Conservation (phyloP, 2,329 filamentous ascomycete genomes). For the Aspergillus quadricinctus region DNA sequence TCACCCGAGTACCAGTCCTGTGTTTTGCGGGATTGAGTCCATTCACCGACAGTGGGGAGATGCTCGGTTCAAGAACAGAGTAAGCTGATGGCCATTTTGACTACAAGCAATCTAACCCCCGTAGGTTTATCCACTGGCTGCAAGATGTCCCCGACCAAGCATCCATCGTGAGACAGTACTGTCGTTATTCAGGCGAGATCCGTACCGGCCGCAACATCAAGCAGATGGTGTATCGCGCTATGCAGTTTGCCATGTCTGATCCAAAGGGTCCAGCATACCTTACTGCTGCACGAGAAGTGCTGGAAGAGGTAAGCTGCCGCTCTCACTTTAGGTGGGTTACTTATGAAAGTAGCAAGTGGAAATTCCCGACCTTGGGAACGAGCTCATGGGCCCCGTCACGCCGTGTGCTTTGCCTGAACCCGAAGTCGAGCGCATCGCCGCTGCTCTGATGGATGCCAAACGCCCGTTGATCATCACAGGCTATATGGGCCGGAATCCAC, state of each 20-base stretch:
- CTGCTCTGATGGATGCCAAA: constrained; percentile 40
- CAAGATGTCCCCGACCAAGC: constrained; percentile 77
- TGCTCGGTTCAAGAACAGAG: constrained; percentile 67
- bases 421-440: constrained; percentile 35
- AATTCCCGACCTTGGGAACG: constrained; percentile 5
- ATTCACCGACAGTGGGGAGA: constrained; percentile 69
- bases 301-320: constrained; percentile 68
- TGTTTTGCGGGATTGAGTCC: constrained; percentile 73
- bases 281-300: constrained; percentile 70
- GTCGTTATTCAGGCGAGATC: constrained; percentile 74
- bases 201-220: constrained; percentile 79
- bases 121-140: constrained; percentile 70
- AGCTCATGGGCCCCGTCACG: constrained; percentile 7
- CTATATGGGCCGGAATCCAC: constrained; percentile 44
- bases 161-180: constrained; percentile 75
- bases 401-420: constrained; percentile 10
- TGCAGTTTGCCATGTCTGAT: constrained; percentile 71
- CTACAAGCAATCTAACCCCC: neutral
- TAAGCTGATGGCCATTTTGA: neutral
- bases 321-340: neutral
- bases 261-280: constrained; percentile 77
- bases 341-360: neutral
- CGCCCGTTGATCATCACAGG: constrained; percentile 47
- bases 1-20: constrained; percentile 65
- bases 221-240: constrained; percentile 76